Conservation (phyloP, 495 filamentous ascomycete species). For the Cercophora newfieldiana region DNA sequence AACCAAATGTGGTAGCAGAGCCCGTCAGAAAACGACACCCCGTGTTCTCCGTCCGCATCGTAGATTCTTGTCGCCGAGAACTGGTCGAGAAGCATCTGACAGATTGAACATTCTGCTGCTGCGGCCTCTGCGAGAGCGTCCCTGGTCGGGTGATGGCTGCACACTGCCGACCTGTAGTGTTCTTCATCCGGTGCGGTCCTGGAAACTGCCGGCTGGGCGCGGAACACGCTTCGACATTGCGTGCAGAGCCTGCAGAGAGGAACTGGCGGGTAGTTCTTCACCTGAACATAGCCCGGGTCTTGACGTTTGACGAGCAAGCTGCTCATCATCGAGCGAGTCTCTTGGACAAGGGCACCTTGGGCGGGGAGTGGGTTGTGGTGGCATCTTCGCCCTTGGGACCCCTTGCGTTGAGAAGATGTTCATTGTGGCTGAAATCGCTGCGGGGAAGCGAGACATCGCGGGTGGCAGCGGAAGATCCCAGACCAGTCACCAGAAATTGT, state of each 20-base stretch:
- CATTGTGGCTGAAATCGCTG: neutral
- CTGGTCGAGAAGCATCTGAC: neutral
- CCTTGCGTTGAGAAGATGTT: too few species aligned
- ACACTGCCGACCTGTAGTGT: neutral
- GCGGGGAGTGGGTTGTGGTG: neutral
- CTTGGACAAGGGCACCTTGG: neutral
- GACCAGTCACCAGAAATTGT: too few species aligned
- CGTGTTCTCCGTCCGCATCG: neutral
- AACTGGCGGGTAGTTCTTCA: neutral
- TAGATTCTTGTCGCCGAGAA: neutral
- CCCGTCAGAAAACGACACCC: neutral
- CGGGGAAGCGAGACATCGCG: too few species aligned
- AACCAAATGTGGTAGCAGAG: neutral
- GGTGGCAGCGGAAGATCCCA: too few species aligned
- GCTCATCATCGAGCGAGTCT: too few species aligned
- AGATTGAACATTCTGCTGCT: neutral
- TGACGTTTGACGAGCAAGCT: neutral
- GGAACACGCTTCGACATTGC: neutral
- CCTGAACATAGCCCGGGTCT: neutral
- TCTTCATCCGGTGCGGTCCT: neutral
- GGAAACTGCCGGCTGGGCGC: neutral
- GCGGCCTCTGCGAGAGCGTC: neutral
- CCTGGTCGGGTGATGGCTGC: neutral
- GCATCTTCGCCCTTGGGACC: neutral
- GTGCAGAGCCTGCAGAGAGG: neutral